Conservation (phyloP, 1,139 yeast genomes). For the Taphrina confusa region DNA sequence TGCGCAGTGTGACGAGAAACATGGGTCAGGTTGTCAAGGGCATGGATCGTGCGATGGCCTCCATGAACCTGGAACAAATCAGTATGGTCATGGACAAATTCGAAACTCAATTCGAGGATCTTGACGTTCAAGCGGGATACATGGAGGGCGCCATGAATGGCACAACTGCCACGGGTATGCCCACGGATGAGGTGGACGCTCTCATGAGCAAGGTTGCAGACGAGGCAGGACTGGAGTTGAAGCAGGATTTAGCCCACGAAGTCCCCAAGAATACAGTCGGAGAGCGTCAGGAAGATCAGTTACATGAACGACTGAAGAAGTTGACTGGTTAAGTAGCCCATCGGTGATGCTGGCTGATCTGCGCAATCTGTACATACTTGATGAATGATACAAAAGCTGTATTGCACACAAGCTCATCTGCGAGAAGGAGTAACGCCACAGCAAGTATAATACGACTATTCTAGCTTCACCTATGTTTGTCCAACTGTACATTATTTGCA, state of each 20-base stretch:
- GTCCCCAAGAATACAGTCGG: conserved; percentile 22
- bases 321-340: conserved; percentile 16
- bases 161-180: conserved; percentile 84
- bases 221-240: conserved; percentile 93
- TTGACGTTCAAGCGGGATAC: conserved; percentile 90
- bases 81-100: conserved; percentile 96
- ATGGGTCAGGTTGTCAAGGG: conserved; percentile 92
- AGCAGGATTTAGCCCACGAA: conserved; percentile 60
- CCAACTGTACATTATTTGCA: no score
- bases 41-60: conserved; percentile 93
- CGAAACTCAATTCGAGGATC: conserved; percentile 91
- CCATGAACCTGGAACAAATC: conserved; percentile 91
- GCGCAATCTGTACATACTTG: no score
- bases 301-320: conserved; percentile 28
- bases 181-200: conserved; percentile 93
- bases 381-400: no score
- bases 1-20: conserved; percentile 90
- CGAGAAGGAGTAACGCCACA: no score
- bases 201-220: conserved; percentile 93
- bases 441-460: no score
- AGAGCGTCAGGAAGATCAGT: conserved; percentile 20
- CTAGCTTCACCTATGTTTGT: no score
- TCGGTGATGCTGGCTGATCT: no score
- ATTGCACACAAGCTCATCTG: no score
- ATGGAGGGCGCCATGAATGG: conserved; percentile 57